These are phyloP conservation scores for Neurospora discreta DNA, from an alignment of 495 filamentous ascomycete species.

Conservation along the genomic window DNA sequence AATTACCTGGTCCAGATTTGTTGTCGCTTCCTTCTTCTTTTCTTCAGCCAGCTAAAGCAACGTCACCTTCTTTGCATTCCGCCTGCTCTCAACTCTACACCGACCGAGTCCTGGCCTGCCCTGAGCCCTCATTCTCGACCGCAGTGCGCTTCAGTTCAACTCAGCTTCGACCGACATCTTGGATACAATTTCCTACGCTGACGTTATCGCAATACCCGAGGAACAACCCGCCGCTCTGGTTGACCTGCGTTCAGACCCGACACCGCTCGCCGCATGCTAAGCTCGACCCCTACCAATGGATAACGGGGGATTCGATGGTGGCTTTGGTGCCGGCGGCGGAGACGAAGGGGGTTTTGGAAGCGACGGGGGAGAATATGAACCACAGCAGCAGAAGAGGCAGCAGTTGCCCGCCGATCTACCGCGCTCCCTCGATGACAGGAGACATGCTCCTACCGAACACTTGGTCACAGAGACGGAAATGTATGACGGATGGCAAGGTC, in stretches of 20 bases:
- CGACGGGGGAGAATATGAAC: background rate
- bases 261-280: constrained; percentile 12
- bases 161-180: background rate
- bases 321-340: background rate
- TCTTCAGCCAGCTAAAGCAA: background rate
- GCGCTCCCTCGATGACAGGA: constrained; percentile 79
- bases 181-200: background rate
- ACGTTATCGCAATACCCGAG: background rate
- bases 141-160: background rate
- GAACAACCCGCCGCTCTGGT: background rate
- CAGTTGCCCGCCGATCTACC: constrained; percentile 78
- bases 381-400: constrained; percentile 23
- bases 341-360: constrained; percentile 11
- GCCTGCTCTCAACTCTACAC: background rate
- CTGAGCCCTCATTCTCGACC: background rate
- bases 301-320: constrained; percentile 38
- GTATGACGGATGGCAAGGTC: constrained; percentile 99
- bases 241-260: background rate
- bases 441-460: constrained; percentile 38
- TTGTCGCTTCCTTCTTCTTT: background rate
- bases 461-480: constrained; percentile 78
- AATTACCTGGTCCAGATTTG: background rate
- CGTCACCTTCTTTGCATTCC: background rate
- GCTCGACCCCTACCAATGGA: constrained; percentile 37
- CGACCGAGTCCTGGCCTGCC: background rate